Evolutionary conservation across 768 basidiomycete species (phyloP), one percentile per base, ranked within the genome.

Genomic region (Trichaptum fuscoviolaceum): DNA sequence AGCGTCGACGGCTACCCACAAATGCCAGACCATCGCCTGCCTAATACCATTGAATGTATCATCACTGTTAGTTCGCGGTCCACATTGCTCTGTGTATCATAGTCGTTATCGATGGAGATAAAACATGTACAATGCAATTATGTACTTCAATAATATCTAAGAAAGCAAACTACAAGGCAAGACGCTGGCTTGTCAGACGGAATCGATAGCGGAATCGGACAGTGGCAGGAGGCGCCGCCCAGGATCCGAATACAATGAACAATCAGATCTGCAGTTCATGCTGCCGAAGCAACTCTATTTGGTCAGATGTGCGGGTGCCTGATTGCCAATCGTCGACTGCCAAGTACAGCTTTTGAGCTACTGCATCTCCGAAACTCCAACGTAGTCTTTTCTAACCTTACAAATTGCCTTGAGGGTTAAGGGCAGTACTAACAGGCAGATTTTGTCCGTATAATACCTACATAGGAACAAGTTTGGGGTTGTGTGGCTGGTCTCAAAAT

Each of bases 401-500:
- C 30, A 30, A 8, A 8, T 30, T 30, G 30, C 4, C 30, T 30
- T 30, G 30, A 30, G 30, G 2, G 30, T 8, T 3, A 30, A 8
- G 30, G 30, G 30, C 2, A 30, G 30, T 30, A 30, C 2, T 30
- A 30, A 2, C 15, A 12, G 10, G 15, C 20, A 12, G 42, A 2
- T 15, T 52, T 20, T 2, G 42, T 52, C 42, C 10, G 42, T 3
- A 52, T 52, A 12, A 6, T 15, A 52, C 20, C 42, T 20, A 12
- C 6, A 52, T 15, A 2, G 10, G 20, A 20, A 52, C 42, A 52
- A 52, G 15, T 3, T 30, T 3, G 4, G 30, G 8, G 8, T 30
- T 30, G 8, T 8, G 8, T 8, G 4, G 30, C 8, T 30, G 2
- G 30, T 61, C 68, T 82, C 81, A 91, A 79, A 91, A 93, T 68